Evolutionary conservation across 805 yeast genomes (phyloP), one percentile per base, ranked within the genome.

Genomic region (Candida ponderosae): DNA sequence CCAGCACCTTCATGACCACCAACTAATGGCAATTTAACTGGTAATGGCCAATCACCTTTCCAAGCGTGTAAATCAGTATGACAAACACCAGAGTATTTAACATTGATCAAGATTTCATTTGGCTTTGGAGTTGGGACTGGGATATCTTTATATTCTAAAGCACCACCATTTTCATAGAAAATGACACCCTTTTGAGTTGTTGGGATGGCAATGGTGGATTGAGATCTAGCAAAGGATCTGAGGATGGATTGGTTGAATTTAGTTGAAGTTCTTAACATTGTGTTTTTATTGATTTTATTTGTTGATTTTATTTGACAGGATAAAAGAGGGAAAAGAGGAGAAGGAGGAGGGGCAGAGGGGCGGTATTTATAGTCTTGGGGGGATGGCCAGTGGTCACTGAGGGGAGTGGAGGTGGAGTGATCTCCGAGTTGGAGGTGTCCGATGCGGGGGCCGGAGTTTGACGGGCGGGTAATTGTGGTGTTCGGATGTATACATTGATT

Each of bases 1-100:
- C 84, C 83, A 35, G 83, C 82, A 67, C 84, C 84, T 62, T 78
- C 84, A 63, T 78, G 84, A 56, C 84, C 84, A 53, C 84, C 84
- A 34, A 78, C 81, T 50, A 78, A 65, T 34, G 83, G 83, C 50
- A 77, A 63, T 68, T 69, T 47, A 66, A 62, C 60, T 54, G 60
- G 72, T 62, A 78, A 66, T 42, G 83, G 77, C 82, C 81, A 76
- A 54, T 76, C 82, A 52, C 81, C 81, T 54, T 75, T 72, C 81
- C 81, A 76, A 31, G 84, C 84, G 63, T 79, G 85, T 57, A 79
- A 71, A 56, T 79, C 85, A 21, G 84, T 77, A 67, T 79, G 85
- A 57, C 85, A 79, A 40, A 79, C 84, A 61, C 85, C 85, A 11
- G 85, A 78, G 65, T 76, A 79, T 62, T 76, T 77, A 56, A 79